Conservation (phyloP, 345 rosid genomes). For the Populus pruinosa region DNA sequence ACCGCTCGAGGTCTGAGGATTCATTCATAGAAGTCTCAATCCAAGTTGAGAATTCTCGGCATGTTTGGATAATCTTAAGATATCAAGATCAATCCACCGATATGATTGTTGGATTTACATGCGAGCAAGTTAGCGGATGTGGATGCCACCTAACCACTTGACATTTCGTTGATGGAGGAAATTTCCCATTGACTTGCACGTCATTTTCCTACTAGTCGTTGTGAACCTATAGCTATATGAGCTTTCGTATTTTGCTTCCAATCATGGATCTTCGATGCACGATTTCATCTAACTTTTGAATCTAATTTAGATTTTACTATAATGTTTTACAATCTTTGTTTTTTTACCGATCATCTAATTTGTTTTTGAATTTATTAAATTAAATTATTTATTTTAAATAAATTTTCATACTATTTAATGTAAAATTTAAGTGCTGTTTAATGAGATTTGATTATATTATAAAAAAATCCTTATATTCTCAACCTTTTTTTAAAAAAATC, state of each 20-base stretch:
- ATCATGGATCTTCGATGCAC: no score
- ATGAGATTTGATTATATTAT: no score
- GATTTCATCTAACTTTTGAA: no score
- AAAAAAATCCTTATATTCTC: no score
- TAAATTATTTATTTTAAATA: no score
- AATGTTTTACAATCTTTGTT: no score
- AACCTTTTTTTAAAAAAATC: accelerated
- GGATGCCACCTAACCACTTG: background rate
- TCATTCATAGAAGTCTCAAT: background rate
- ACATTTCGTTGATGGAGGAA: background rate
- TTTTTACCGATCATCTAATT: no score
- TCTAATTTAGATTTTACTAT: no score
- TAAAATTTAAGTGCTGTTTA: accelerated
- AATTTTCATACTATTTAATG: accelerated
- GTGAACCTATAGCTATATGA: background rate
- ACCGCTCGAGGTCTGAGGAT: background rate
- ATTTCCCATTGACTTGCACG: background rate
- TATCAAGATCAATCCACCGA: background rate
- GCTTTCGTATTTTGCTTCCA: background rate
- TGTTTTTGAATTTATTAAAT: no score
- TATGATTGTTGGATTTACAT: background rate
- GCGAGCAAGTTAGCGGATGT: background rate
- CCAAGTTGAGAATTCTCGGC: background rate
- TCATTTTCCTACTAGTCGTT: background rate
- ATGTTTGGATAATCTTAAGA: background rate